Evolutionary conservation across 1,284 basidiomycete genomes (phyloP).

Genomic region (Ceratobasidium sp.): DNA sequence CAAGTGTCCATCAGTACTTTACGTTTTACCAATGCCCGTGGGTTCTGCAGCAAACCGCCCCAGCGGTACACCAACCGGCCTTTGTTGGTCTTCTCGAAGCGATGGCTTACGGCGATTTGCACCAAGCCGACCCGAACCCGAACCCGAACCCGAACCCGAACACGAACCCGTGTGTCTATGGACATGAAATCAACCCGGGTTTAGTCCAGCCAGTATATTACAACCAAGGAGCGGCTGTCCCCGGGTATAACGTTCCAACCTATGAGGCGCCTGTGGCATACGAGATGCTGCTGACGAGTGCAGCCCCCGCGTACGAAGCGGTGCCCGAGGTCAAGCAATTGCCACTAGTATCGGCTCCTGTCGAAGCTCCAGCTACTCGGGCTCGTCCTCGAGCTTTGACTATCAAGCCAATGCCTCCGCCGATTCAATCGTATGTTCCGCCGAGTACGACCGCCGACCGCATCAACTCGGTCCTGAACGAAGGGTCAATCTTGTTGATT

Average conservation of each 20-base stretch:
- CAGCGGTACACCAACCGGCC: slow-evolving; percentile 35
- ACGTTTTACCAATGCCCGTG: not conserved
- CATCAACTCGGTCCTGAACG: slow-evolving; percentile 11
- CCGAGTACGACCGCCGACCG: slow-evolving; percentile 18
- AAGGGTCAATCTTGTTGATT: slow-evolving; percentile 26
- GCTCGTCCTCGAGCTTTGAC: slow-evolving; percentile 24
- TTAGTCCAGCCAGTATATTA: not conserved
- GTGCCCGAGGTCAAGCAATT: not conserved
- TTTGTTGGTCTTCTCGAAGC: slow-evolving; percentile 42
- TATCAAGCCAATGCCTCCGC: slow-evolving; percentile 38
- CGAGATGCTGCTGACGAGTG: not conserved
- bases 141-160: no score
- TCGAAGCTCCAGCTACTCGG: not conserved
- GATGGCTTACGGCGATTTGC: slow-evolving; percentile 34
- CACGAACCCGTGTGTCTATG: no score
- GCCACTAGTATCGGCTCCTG: slow-evolving; percentile 1
- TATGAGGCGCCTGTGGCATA: slow-evolving; percentile 2
- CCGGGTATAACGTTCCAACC: not conserved
- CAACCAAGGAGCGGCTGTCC: not conserved
- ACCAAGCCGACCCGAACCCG: slow-evolving; percentile 25
- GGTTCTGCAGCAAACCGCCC: slow-evolving; percentile 28
- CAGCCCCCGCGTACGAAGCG: not conserved
- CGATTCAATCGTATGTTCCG: slow-evolving; percentile 23
- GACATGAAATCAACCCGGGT: not conserved
- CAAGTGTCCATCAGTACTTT: not conserved